Evolutionary conservation across 1,284 basidiomycete species (phyloP).

Genomic region (Grifola frondosa): DNA sequence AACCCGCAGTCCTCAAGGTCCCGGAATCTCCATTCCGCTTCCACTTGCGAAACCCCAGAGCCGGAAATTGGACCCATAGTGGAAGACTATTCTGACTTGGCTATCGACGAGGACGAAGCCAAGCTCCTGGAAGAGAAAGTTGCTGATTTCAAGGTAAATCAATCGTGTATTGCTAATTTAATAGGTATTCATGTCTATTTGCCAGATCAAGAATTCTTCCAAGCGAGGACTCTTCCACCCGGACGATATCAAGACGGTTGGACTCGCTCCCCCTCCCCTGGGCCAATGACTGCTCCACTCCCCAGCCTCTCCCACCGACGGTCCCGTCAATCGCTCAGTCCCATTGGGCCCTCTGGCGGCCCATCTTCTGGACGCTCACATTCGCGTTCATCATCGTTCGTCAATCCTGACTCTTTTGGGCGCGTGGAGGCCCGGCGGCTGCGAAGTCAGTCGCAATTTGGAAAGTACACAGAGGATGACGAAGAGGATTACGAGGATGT

Average conservation of each 20-base stretch:
- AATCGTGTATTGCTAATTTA: neutral
- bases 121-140: conserved; percentile 76
- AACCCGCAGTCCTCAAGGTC: conserved; percentile 59
- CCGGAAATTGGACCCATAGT: conserved; percentile 62
- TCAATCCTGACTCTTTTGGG: conserved; percentile 57
- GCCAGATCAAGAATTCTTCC: conserved; percentile 67
- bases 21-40: conserved; percentile 37
- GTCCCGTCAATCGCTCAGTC: conserved; percentile 48
- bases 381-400: conserved; percentile 56
- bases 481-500: conserved; percentile 89
- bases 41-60: conserved; percentile 61
- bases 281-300: conserved; percentile 64
- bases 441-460: conserved; percentile 61
- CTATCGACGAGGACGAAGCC: conserved; percentile 70
- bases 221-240: conserved; percentile 82
- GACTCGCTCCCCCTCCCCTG: conserved; percentile 48
- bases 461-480: conserved; percentile 83
- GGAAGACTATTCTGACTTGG: conserved; percentile 90
- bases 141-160: conserved; percentile 71
- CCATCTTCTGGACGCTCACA: conserved; percentile 30
- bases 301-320: conserved; percentile 46
- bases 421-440: conserved; percentile 56
- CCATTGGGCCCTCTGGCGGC: conserved; percentile 23
- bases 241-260: conserved; percentile 78
- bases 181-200: neutral